These are phyloP conservation scores for Exophiala sp. DNA, from an alignment of 2,329 filamentous ascomycete genomes.

Conservation along the genomic window DNA sequence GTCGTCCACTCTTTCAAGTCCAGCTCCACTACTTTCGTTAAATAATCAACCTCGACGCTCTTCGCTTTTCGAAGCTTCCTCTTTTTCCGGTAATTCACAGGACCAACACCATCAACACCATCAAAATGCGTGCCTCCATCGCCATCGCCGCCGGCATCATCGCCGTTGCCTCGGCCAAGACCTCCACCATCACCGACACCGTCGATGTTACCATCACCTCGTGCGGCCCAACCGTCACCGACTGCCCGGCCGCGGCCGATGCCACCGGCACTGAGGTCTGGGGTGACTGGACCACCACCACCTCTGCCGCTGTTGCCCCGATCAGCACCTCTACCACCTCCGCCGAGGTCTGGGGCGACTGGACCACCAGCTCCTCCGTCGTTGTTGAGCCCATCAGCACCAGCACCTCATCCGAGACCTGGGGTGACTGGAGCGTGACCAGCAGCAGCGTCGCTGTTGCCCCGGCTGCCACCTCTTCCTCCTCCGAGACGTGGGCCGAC, in stretches of 20 bases:
- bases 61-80: constrained; percentile 12
- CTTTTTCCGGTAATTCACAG: constrained; percentile 20
- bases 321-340: constrained; percentile 3
- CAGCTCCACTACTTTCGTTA: constrained; percentile 27
- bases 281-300: constrained; percentile 16
- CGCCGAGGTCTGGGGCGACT: constrained; percentile 3
- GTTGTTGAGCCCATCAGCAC: constrained; percentile 2
- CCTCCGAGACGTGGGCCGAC: constrained; percentile 5
- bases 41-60: constrained; percentile 8
- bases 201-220: constrained; percentile 58
- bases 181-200: constrained; percentile 50
- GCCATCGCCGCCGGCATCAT: constrained; percentile 36
- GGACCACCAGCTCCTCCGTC: neutral
- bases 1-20: constrained; percentile 30
- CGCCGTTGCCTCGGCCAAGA: constrained; percentile 29
- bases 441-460: constrained; percentile 8
- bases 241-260: constrained; percentile 44
- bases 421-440: constrained; percentile 5
- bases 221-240: constrained; percentile 54
- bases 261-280: constrained; percentile 5
- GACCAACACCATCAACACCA: constrained; percentile 17
- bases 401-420: neutral
- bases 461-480: neutral
- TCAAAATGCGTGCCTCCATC: constrained; percentile 31
- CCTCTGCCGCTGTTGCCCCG: constrained; percentile 9